Percentiles rank a stretch among this genome's conserved stretches.
Conservation (phyloP, 2,329 filamentous ascomycete genomes). For the Pestalotiopsis sp. region DNA sequence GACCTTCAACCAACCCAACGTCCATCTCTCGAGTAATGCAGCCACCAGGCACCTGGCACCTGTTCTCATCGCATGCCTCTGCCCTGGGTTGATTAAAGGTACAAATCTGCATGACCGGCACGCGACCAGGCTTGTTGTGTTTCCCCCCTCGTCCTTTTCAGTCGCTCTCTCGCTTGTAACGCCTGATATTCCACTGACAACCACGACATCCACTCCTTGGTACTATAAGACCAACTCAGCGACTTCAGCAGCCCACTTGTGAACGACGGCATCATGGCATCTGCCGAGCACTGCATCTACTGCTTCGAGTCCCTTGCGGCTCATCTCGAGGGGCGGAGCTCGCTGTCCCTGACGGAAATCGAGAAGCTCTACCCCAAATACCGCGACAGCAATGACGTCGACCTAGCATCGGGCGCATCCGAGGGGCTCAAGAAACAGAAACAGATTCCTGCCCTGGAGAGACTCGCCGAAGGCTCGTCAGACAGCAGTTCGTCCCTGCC, state of each 20-base stretch:
- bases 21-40: neutral
- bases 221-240: neutral
- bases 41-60: neutral
- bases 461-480: constrained; percentile 25
- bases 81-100: no score
- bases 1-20: neutral
- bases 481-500: constrained; percentile 30
- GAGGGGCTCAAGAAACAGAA: constrained; percentile 38
- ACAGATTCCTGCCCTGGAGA: constrained; percentile 29
- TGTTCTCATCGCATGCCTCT: no score
- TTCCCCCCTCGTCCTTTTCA: neutral
- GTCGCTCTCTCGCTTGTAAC: neutral
- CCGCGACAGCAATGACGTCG: constrained; percentile 29
- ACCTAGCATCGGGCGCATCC: constrained; percentile 12
- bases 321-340: constrained; percentile 69
- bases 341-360: constrained; percentile 69
- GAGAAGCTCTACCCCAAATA: constrained; percentile 65
- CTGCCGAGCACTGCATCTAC: constrained; percentile 82
- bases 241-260: neutral
- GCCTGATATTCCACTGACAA: neutral
- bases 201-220: neutral
- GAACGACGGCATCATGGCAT: constrained; percentile 66
- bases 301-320: constrained; percentile 89
- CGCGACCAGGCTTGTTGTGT: neutral
- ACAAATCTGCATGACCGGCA: neutral